Evolutionary conservation across 495 filamentous ascomycete genomes (phyloP).

Genomic region (Penicillium manginii): DNA sequence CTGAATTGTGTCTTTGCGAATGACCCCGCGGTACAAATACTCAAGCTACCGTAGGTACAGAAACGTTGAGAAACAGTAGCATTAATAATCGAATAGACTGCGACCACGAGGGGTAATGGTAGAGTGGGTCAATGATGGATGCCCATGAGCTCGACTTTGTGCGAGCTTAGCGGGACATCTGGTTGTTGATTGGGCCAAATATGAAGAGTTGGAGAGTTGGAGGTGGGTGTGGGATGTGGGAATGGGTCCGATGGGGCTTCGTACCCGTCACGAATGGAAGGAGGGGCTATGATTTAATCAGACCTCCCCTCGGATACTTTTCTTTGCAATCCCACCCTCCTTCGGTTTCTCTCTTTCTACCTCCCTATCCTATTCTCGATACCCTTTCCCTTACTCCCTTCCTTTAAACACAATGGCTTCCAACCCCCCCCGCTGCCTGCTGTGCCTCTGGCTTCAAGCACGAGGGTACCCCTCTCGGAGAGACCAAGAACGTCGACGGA

Average conservation of each 20-base stretch:
- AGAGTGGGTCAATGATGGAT: slow-evolving; percentile 8
- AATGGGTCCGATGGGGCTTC: neutral
- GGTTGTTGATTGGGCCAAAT: neutral
- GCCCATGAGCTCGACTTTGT: neutral
- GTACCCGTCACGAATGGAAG: neutral
- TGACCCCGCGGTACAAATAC: neutral
- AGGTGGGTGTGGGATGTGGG: neutral
- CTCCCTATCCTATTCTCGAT: neutral
- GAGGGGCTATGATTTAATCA: slow-evolving; percentile 9
- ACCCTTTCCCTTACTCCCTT: neutral
- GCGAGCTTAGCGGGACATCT: neutral
- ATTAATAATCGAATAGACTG: slow-evolving; percentile 1
- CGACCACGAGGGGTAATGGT: slow-evolving; percentile 5
- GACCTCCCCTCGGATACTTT: slow-evolving; percentile 1
- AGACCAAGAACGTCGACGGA: slow-evolving; percentile 44
- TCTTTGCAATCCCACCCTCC: neutral
- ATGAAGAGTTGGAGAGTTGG: neutral
- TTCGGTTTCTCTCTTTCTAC: neutral
- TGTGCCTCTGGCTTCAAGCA: slow-evolving; percentile 60
- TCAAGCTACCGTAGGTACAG: neutral
- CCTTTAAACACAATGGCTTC: slow-evolving; percentile 54
- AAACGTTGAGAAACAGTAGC: neutral
- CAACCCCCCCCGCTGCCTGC: slow-evolving; percentile 57
- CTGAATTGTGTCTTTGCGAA: neutral
- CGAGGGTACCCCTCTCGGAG: slow-evolving; percentile 46